Evolutionary conservation across 257 asterid species (phyloP).

Genomic region (Leptodermis oblonga): DNA sequence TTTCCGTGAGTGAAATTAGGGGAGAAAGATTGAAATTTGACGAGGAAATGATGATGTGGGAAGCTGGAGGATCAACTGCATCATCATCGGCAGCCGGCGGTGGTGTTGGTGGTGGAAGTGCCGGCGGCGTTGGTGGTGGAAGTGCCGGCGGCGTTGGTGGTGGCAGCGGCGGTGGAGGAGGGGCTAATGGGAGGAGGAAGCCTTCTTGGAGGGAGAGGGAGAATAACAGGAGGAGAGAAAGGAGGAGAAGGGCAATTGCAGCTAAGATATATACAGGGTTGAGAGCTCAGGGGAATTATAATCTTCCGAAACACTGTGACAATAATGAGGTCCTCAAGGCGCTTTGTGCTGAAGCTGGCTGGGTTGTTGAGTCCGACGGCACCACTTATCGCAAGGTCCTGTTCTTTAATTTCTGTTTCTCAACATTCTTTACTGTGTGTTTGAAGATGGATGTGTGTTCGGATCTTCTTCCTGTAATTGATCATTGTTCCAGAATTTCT

Average conservation of each 20-base stretch:
- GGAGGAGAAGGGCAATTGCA: constrained; percentile 91
- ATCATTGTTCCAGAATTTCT: constrained; percentile 1
- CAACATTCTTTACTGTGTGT: background rate
- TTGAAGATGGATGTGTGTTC: constrained; percentile 5
- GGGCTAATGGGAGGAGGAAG: constrained; percentile 66
- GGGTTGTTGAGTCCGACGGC: constrained; percentile 95
- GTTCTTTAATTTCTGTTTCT: background rate
- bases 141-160: background rate
- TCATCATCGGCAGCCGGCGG: constrained; percentile 51
- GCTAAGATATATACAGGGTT: constrained; percentile 87
- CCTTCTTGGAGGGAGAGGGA: constrained; percentile 98
- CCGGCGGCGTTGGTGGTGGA: constrained; percentile 15
- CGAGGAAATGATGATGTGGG: constrained; percentile 74
- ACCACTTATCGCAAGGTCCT: constrained; percentile 90
- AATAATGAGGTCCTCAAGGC: constrained; percentile 94
- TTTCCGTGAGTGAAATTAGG: background rate
- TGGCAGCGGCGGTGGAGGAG: constrained; percentile 22
- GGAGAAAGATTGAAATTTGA: background rate
- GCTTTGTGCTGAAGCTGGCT: constrained; percentile 93
- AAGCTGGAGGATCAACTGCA: constrained; percentile 69
- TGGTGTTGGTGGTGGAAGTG: constrained; percentile 19
- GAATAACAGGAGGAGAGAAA: constrained; percentile 92
- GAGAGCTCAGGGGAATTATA: constrained; percentile 91
- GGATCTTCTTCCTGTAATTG: no score
- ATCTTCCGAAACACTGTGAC: constrained; percentile 91